Evolutionary conservation across 768 basidiomycete genomes (phyloP), one percentile per base, ranked within the genome.

Genomic region (Austroboletus festivus): DNA sequence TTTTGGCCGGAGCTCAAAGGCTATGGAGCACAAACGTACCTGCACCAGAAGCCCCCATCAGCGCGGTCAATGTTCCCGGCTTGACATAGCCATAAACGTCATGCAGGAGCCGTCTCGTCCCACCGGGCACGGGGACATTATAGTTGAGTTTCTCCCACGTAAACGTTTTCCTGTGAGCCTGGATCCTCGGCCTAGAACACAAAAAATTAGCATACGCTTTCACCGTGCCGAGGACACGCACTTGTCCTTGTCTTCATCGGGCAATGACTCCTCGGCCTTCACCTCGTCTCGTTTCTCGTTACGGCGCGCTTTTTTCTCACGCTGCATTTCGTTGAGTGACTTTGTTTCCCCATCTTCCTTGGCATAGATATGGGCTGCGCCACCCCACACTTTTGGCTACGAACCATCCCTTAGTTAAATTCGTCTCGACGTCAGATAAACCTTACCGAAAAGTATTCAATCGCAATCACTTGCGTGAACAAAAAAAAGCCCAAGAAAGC

Each of bases 11-110:
- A 35, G 16, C 23, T 19, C 2, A 16, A 38, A 16, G n/a, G 20
- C 59, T 51, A 38, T 62, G 58, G 8, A 21, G 5, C 24, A 23
- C 49, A 53, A 42, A 71, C 71, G 57, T 61, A 69, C 83, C 85
- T 37, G 87, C 87, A 44, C 88, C 88, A 50, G 83, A 85, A 13
- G 85, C 85, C 51, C 91, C 91, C 89, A 94, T 91, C 10, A 94
- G 74, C 1, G 90, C 92, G 0, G 91, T 92, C 52, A 93, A 65
- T n/a, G 83, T 89, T 3, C 90, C 92, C 10, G 92, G 92, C 56
- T 85, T 85, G 37, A 90, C 86, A 59, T 83, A 92, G 0, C 90
- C 90, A 52, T 74, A 78, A 16, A 93, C 80, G 54, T 89, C 82
- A 57, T 90, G 80, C 31, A 93, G 76, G 10, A 93, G 72, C 37